Conservation (phyloP, 768 basidiomycete species). For the Omphalotus guepiniiformis region DNA sequence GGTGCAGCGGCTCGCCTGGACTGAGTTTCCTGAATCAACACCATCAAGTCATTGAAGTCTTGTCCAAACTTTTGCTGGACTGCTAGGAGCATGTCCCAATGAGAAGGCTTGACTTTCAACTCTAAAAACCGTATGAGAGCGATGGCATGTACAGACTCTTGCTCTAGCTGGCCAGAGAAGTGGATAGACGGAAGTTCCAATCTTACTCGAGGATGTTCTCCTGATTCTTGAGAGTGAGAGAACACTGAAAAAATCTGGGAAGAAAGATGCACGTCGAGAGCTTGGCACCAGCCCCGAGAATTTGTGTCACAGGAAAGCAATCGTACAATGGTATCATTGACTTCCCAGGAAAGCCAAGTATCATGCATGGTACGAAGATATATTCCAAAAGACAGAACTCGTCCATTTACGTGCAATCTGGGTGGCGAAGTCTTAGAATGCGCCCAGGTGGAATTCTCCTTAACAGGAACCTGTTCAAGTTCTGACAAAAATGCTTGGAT, state of each 20-base stretch:
- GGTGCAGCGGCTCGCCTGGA: slow-evolving; percentile 15
- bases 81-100: slow-evolving; percentile 78
- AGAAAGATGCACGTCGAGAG: slow-evolving; percentile 62
- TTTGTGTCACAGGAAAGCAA: slow-evolving; percentile 34
- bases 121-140: slow-evolving; percentile 66
- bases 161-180: slow-evolving; percentile 55
- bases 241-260: slow-evolving; percentile 61
- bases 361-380: slow-evolving; percentile 84
- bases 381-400: slow-evolving; percentile 47
- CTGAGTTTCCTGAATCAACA: slow-evolving; percentile 61
- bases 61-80: slow-evolving; percentile 89
- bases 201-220: slow-evolving; percentile 49
- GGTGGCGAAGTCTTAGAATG: slow-evolving; percentile 21
- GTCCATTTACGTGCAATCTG: slow-evolving; percentile 48
- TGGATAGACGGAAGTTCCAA: slow-evolving; percentile 64
- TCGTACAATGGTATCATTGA: slow-evolving; percentile 46
- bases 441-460: slow-evolving; percentile 30
- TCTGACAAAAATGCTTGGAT: slow-evolving; percentile 64
- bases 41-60: slow-evolving; percentile 79
- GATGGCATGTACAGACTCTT: slow-evolving; percentile 44
- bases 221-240: slow-evolving; percentile 35
- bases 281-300: slow-evolving; percentile 28
- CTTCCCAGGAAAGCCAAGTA: slow-evolving; percentile 80
- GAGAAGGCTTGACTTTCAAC: slow-evolving; percentile 71
- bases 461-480: slow-evolving; percentile 37